A percentile compares a stretch with the other conserved stretches of the same genome.
Evolutionary conservation across 371 early-diverging fungal species (phyloP).

Genomic region (Encephalitozoon cuniculi): DNA sequence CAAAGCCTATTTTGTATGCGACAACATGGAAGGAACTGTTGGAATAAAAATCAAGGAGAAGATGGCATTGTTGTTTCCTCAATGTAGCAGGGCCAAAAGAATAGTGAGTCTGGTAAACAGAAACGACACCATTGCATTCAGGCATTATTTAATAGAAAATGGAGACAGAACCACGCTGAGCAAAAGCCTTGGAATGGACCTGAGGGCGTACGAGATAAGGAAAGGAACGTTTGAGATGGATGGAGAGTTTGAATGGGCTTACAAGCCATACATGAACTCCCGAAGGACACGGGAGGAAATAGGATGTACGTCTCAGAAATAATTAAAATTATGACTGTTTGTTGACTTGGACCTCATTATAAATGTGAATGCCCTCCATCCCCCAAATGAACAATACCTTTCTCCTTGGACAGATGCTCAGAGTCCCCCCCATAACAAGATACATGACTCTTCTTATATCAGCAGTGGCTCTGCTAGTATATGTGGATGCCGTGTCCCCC

Average conservation of each 20-base stretch:
- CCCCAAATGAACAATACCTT: conserved; percentile 23
- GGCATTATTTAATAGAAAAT: conserved; percentile 52
- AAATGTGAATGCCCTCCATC: not conserved
- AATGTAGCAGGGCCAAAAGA: conserved; percentile 51
- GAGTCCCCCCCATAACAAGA: conserved; percentile 52
- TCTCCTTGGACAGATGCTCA: not conserved
- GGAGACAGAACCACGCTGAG: conserved; percentile 24
- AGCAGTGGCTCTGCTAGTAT: conserved; percentile 34
- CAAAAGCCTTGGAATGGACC: conserved; percentile 41
- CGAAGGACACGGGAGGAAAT: conserved; percentile 8
- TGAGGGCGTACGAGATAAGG: conserved; percentile 55
- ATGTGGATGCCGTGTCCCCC: conserved; percentile 44
- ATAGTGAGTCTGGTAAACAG: conserved; percentile 51
- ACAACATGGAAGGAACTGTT: conserved; percentile 74
- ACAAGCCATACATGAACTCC: conserved; percentile 56
- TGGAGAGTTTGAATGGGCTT: conserved; percentile 52
- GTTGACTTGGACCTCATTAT: not conserved
- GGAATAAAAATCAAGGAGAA: conserved; percentile 66
- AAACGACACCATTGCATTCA: conserved; percentile 56
- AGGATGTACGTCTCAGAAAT: not conserved
- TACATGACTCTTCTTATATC: conserved; percentile 31
- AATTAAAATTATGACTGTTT: not conserved
- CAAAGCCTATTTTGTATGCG: conserved; percentile 81
- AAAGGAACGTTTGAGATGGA: conserved; percentile 57
- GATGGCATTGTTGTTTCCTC: conserved; percentile 35